A percentile compares a stretch with the other conserved stretches of the same genome.
Evolutionary conservation across 352 stramenopile species (phyloP).

Genomic region (Pythium dissimile): DNA sequence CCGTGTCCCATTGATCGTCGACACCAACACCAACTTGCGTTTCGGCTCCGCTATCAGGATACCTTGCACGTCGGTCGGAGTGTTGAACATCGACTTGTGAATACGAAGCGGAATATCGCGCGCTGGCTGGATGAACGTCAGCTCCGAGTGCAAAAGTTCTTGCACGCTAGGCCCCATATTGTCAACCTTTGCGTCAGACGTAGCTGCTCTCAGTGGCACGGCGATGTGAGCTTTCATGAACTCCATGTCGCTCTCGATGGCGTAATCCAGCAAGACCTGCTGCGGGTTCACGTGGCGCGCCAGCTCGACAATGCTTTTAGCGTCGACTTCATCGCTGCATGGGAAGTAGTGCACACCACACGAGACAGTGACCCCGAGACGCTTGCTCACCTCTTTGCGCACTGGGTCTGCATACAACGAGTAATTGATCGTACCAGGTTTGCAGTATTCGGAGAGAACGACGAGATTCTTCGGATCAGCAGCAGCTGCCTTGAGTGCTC

Average conservation of each 20-base stretch:
- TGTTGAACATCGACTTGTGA: conserved; percentile 86
- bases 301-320: conserved; percentile 81
- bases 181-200: background rate
- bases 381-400: conserved; percentile 66
- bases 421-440: conserved; percentile 77
- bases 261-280: conserved; percentile 70
- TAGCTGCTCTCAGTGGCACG: background rate
- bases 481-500: conserved; percentile 56
- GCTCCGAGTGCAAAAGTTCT: conserved; percentile 12
- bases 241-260: conserved; percentile 48
- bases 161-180: conserved; percentile 1
- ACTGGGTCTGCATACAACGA: conserved; percentile 75
- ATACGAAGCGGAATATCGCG: conserved; percentile 71
- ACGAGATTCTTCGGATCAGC: conserved; percentile 80
- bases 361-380: conserved; percentile 55
- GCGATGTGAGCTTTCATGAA: conserved; percentile 63
- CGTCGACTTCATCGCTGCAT: conserved; percentile 79
- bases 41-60: conserved; percentile 78
- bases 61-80: conserved; percentile 64
- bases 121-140: conserved; percentile 18
- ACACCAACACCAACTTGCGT: conserved; percentile 78
- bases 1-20: conserved; percentile 52
- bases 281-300: conserved; percentile 47
- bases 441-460: conserved; percentile 82
- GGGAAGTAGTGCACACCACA: conserved; percentile 86